Evolutionary conservation across 2,329 filamentous ascomycete genomes (phyloP).

Genomic region (Metarhizium anisopliae): DNA sequence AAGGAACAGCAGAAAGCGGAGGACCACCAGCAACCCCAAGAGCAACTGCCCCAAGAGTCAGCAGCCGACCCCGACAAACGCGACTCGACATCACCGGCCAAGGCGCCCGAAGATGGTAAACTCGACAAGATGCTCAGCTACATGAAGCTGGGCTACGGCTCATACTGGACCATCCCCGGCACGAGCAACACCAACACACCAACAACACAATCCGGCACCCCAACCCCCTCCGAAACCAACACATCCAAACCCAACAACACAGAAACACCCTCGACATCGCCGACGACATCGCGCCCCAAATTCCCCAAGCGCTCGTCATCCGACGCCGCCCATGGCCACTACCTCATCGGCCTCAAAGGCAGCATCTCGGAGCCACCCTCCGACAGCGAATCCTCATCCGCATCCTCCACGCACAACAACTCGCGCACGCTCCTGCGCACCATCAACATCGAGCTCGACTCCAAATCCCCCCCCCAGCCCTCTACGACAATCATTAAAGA

Average conservation of each 20-base stretch:
- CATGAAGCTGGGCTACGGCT: conserved; percentile 58
- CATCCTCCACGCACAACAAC: conserved; percentile 26
- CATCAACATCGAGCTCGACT: conserved; percentile 55
- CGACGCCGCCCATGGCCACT: conserved; percentile 35
- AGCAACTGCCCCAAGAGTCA: neutral
- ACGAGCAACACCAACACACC: conserved; percentile 4
- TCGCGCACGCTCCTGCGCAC: conserved; percentile 55
- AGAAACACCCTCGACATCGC: neutral
- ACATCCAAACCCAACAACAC: neutral
- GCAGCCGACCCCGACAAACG: neutral
- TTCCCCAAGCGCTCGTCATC: conserved; percentile 13
- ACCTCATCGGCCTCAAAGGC: conserved; percentile 60
- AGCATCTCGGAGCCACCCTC: conserved; percentile 41
- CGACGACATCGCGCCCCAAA: neutral
- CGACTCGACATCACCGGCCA: neutral
- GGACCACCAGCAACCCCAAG: neutral
- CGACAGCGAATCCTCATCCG: conserved; percentile 15
- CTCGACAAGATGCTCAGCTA: conserved; percentile 52
- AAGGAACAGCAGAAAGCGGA: neutral
- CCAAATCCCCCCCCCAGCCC: conserved; percentile 25
- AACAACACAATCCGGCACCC: conserved; percentile 9
- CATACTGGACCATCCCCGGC: conserved; percentile 48
- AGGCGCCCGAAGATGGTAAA: conserved; percentile 24
- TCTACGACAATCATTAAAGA: conserved; percentile 38
- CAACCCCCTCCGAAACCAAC: conserved; percentile 6